Base-by-base conservation (phyloP, 306 rosid species). In the Malus fusca region DNA sequence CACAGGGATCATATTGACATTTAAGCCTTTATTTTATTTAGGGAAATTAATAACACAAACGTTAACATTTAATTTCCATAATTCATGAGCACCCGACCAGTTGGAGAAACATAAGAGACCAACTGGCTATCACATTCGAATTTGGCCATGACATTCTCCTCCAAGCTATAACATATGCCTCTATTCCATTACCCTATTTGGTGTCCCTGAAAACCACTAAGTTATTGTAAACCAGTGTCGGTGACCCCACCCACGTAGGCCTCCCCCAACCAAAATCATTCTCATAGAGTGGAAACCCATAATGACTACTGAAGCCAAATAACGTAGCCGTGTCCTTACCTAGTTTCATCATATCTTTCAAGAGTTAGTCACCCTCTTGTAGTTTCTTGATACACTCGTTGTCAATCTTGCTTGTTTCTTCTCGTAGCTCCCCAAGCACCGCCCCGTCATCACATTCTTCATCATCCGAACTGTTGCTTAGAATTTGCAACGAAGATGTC, bases 221-320 rank as follows among this genome's bases (percentile, higher is more conserved):
- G 65, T 82, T 78, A 4, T 55, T 69, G 37, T 72, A 73, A 17
- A 65, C 28, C 4, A 76, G 19, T 5, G 78, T 4, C 2, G 62
- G 71, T 1, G 66, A 66, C 14, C 14, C 59, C 8, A 63, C 71
- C 85, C 74, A 82, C 4, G 23, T 62, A 12, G 83, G 77, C 14
- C 48, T 33, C 53, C 86, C 83, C 86, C 86, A 83, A 30, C 81
- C 81, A 53, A 83, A 75, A 40, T 79, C 84, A 53, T 63, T 77
- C 11, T 76, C 76, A 42, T 79, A 83, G 10, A 83, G 25, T 3
- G 75, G 78, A 72, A 83, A 79, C 4, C 78, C 75, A 33, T 81
- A 76, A 13, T 44, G 71, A 33, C 86, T 75, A 61, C 72, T 75
- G 19, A 46, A 83, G 46, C 60, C 51, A 18, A 65, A 58, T 4